phyloP scores from a whole-genome alignment of 352 stramenopile genomes.

The Lagenidium giganteum region DNA sequence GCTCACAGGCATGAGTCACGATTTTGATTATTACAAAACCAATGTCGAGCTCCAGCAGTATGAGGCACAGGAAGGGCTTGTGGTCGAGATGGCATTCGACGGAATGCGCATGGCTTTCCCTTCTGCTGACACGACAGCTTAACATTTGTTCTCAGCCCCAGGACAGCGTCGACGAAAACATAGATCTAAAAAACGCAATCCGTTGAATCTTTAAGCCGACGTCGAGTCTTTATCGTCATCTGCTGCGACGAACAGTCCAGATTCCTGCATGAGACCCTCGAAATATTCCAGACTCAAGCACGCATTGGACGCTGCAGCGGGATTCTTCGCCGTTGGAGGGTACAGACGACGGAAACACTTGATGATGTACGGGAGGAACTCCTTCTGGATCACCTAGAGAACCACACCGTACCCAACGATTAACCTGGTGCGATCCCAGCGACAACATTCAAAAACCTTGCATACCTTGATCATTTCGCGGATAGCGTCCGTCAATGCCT shows the following conservation, averaged over 20 bases:
- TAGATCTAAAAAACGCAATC: not conserved
- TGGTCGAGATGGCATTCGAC: slow-evolving; percentile 83
- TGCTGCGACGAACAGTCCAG: slow-evolving; percentile 3
- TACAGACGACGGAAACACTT: slow-evolving; percentile 76
- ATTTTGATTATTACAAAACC: slow-evolving; percentile 87
- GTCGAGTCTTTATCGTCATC: slow-evolving; percentile 7
- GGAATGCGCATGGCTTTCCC: slow-evolving; percentile 54
- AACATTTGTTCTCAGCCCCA: no score
- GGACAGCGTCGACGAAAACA: slow-evolving; percentile 12
- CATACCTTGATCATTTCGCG: slow-evolving; percentile 53
- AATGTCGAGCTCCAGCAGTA: no score
- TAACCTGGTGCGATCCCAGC: no score
- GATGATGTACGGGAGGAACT: slow-evolving; percentile 63
- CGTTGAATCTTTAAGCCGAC: not conserved
- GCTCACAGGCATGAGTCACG: slow-evolving; percentile 84
- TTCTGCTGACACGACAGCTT: no score
- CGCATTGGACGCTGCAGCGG: slow-evolving; percentile 11
- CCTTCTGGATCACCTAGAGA: slow-evolving; percentile 39
- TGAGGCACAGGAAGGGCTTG: slow-evolving; percentile 50
- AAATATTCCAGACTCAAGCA: slow-evolving; percentile 21
- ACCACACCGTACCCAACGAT: not conserved
- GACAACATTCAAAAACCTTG: not conserved
- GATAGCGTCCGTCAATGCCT: slow-evolving; percentile 30
- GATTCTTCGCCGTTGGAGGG: slow-evolving; percentile 6
- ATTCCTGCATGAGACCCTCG: slow-evolving; percentile 37